Evolutionary conservation across 345 rosid species (phyloP), one percentile per base, ranked within the genome.

Genomic region (Fremontodendron californicum): DNA sequence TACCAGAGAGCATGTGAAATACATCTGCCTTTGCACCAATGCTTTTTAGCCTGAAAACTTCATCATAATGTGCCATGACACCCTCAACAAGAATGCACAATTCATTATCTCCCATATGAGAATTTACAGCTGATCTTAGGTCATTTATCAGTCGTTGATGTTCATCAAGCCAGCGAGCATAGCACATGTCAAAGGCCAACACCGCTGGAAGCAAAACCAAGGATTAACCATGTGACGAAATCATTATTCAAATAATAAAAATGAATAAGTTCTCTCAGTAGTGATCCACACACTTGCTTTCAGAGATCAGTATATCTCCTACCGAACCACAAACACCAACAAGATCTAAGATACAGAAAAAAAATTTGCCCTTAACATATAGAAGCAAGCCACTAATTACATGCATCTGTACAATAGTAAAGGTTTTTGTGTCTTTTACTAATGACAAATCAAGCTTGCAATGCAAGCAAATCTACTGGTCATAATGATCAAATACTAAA

Each of bases 1-100:
- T 86, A 78, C 98, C 97, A 40, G 98, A 94, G 39, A 94, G 97
- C 89, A 94, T 87, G 83, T 94, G 96, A 79, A 94, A 94, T 65
- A 94, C 96, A 75, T 94, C 97, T 1, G 88, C 90, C 85, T 94
- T 92, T 31, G 87, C 79, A 39, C 93, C 98, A 2, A 89, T 79
- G 75, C 90, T 87, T 77, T 92, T 94, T 35, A 94, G 82, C 79
- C 89, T 85, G 82, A 89, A 92, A 58, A 91, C 78, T 61, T 92
- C 97, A 52, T 88, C 89, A 33, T 92, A 90, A 76, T 94, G 97
- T 16, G 85, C 84, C 97, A 94, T 90, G 66, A 93, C 90, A 51
- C 84, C 88, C 42, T 91, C 97, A 4, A 94, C 97, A 10, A 89
- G 88, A 42, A 90, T 19, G 0, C 87, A 85, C 39, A 94, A 84